phyloP scores from a whole-genome alignment of 345 rosid genomes.

The Hibiscus mutabilis region DNA sequence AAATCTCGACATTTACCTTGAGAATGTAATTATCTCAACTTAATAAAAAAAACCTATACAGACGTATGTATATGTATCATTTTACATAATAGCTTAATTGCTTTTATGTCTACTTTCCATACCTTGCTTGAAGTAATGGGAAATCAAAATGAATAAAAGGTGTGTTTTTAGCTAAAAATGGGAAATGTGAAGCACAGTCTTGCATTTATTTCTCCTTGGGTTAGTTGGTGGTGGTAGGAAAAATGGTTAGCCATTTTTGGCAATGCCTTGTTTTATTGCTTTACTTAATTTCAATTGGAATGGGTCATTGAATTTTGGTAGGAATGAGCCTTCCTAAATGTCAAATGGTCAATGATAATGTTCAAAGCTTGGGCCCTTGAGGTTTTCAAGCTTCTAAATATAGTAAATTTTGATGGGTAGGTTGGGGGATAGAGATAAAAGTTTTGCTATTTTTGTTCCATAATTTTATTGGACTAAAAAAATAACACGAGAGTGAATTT shows the following conservation, averaged over 20 bases:
- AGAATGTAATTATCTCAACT: too few species aligned
- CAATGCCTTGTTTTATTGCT: not conserved
- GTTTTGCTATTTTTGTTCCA: not conserved
- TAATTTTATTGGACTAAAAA: not conserved
- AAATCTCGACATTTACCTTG: too few species aligned
- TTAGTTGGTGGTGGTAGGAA: not conserved
- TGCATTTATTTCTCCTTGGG: not conserved
- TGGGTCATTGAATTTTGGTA: slow-evolving; percentile 10
- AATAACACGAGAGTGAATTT: not conserved
- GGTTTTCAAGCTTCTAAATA: slow-evolving; percentile 12
- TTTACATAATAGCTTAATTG: too few species aligned
- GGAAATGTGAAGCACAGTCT: not conserved
- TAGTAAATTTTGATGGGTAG: slow-evolving; percentile 2
- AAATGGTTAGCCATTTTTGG: slow-evolving; percentile 14
- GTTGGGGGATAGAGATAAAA: not conserved
- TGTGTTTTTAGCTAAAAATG: not conserved
- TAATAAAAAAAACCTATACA: too few species aligned
- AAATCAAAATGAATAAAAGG: not conserved
- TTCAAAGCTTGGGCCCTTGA: not conserved
- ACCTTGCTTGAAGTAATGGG: not conserved
- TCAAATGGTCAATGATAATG: not conserved
- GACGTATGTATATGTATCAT: too few species aligned
- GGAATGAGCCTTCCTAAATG: slow-evolving; percentile 2
- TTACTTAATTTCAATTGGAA: not conserved
- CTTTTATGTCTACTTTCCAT: not conserved